Base-by-base conservation (phyloP, 805 yeast species). In the Candida jianshihensis region DNA sequence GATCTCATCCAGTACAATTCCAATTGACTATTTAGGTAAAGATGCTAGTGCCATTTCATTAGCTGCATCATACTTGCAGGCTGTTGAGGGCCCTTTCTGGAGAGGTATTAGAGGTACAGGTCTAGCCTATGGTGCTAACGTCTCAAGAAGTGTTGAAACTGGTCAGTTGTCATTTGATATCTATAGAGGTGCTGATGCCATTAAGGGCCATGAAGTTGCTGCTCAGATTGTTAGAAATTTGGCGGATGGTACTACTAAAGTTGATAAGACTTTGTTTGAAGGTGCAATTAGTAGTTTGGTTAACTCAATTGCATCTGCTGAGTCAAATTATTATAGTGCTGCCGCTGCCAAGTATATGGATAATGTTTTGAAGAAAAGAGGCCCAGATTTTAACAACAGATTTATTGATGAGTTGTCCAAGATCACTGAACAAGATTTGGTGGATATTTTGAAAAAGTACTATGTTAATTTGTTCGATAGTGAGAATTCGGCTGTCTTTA, bases 71-170 rank as follows among this genome's bases (percentile, higher is more conserved):
- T 82, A 78, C 49, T 64, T 92, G 38, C 83, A 81, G 45, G 82
- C 87, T 26, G 87, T 86, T 15, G 98, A 92, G 57, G 98, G 98
- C 3, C 98, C 97, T 25, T 81, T 90, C 44, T 90, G 97, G 97
- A 74, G 86, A 50, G 96, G 94, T 38, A 84, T 92, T 24, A 75
- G 98, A 60, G 98, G 98, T 28, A 72, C 88, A 1, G 98, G 98
- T 3, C 64, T 85, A 30, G 97, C 97, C 0, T 92, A 92, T 57
- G 97, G 96, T 26, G 92, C 90, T 2, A 67, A 64, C 37, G 66
- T 86, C 47, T 53, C 67, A 30, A 67, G 75, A 33, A 70, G 71
- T 42, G 53, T 73, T 11, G 96, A 87, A 46, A 61, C 73, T 28
- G 90, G 94, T 4, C 73, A 70, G 36, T 58, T 90, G 43, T 66